Evolutionary conservation across 2,329 filamentous ascomycete genomes (phyloP).

Genomic region (Cladophialophora psammophila): DNA sequence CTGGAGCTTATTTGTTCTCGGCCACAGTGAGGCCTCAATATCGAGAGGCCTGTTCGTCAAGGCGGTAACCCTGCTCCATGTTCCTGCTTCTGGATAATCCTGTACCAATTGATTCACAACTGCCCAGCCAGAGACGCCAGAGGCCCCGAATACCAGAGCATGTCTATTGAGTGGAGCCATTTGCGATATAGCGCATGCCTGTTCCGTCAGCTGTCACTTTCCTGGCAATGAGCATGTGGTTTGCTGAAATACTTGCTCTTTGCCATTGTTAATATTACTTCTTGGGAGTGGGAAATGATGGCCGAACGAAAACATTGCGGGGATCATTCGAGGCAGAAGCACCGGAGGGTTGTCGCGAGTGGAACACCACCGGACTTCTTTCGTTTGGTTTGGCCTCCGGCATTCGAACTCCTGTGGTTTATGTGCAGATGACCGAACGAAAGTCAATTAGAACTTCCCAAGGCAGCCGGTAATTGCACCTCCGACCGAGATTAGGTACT

Average conservation of each 20-base stretch:
- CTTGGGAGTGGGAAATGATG: not conserved
- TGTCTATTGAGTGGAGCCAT: slow-evolving; percentile 29
- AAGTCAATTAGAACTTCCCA: not conserved
- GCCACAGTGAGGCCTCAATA: slow-evolving; percentile 48
- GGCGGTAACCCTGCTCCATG: slow-evolving; percentile 50
- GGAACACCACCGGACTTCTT: too few relatives aligned
- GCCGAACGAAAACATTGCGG: not conserved
- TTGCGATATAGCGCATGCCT: not conserved
- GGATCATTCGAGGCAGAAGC: not conserved
- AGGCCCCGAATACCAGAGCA: slow-evolving; percentile 53
- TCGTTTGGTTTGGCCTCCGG: not conserved
- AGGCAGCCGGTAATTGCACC: not conserved
- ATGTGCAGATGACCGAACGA: not conserved
- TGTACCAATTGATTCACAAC: slow-evolving; percentile 50
- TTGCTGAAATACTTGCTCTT: not conserved
- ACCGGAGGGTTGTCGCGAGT: too few relatives aligned
- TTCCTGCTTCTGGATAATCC: slow-evolving; percentile 46
- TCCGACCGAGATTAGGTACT: not conserved
- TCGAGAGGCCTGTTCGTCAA: slow-evolving; percentile 51
- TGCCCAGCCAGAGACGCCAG: slow-evolving; percentile 54
- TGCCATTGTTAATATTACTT: not conserved
- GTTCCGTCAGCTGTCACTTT: not conserved
- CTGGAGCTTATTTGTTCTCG: slow-evolving; percentile 45
- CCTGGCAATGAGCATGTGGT: not conserved
- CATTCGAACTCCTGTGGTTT: not conserved